Conservation (phyloP, 306 rosid genomes). For the Fragaria nilgerrensis region DNA sequence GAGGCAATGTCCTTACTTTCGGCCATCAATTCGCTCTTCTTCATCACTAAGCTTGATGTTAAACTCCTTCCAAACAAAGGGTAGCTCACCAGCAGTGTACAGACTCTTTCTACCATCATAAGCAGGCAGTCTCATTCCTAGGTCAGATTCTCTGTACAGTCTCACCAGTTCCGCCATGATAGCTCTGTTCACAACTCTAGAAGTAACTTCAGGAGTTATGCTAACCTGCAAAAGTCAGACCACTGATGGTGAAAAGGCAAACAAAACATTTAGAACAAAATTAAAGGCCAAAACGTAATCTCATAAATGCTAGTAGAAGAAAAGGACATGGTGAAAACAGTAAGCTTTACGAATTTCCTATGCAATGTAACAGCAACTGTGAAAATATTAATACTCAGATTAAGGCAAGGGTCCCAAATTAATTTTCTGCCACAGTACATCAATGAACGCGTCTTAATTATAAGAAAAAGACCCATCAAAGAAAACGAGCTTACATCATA, state of each 20-base stretch:
- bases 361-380: conserved; percentile 28
- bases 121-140: conserved; percentile 94
- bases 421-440: conserved; percentile 8
- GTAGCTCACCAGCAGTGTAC: conserved; percentile 97
- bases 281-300: conserved; percentile 30
- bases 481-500: conserved; percentile 74
- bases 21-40: conserved; percentile 63
- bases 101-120: conserved; percentile 95
- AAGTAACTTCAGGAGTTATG: conserved; percentile 86
- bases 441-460: conserved; percentile 7
- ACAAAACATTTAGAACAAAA: conserved; percentile 52
- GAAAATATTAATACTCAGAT: conserved; percentile 45
- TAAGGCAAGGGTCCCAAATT: conserved; percentile 42
- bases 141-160: conserved; percentile 73
- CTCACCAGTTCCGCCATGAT: conserved; percentile 92
- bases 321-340: conserved; percentile 46
- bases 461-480: conserved; percentile 20
- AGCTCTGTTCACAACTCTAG: conserved; percentile 80
- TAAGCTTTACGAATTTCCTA: conserved; percentile 34
- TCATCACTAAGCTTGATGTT: conserved; percentile 72
- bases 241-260: conserved; percentile 36
- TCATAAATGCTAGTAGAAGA: conserved; percentile 52
- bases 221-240: conserved; percentile 59
- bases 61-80: conserved; percentile 87
- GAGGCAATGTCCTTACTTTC: conserved; percentile 56